A percentile compares a stretch with the other conserved stretches of the same genome.
These are phyloP conservation scores for Podospora bellae-mahoneyi DNA, from an alignment of 495 filamentous ascomycete genomes.

Conservation along the genomic window DNA sequence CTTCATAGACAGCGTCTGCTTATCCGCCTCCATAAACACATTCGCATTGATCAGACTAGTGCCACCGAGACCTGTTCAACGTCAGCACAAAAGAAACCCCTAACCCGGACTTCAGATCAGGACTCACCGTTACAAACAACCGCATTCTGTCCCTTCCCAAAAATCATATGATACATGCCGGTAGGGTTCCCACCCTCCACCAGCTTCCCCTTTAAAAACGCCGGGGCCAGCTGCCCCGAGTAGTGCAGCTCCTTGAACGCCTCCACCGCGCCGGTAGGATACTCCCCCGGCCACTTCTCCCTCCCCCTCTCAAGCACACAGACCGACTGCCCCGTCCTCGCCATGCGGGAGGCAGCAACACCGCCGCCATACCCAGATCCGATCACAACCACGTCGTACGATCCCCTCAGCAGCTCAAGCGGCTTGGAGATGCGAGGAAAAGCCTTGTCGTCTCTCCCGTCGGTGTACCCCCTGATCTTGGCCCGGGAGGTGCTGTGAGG, in stretches of 20 bases:
- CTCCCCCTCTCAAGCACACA: constrained; percentile 61
- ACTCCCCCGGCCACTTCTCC: constrained; percentile 66
- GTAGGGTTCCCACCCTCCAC: constrained; percentile 54
- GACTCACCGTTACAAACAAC: constrained; percentile 60
- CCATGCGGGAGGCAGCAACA: constrained; percentile 63
- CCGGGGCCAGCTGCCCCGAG: constrained; percentile 52
- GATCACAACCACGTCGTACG: constrained; percentile 65
- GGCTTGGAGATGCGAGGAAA: constrained; percentile 56
- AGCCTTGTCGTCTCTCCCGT: constrained; percentile 35
- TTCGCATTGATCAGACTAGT: constrained; percentile 66
- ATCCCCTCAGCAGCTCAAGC: constrained; percentile 51
- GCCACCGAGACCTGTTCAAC: constrained; percentile 53
- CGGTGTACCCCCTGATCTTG: constrained; percentile 40
- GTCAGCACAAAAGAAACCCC: not conserved
- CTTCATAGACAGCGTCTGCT: constrained; percentile 49
- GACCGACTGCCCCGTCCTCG: constrained; percentile 57
- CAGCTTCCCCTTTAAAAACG: constrained; percentile 34
- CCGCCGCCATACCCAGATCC: constrained; percentile 67
- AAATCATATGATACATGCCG: constrained; percentile 59
- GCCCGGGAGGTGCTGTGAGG: constrained; percentile 23
- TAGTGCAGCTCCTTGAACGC: constrained; percentile 46
- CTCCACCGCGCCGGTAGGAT: constrained; percentile 48
- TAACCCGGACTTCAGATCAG: not conserved
- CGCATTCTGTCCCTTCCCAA: constrained; percentile 64
- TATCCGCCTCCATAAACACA: constrained; percentile 61